A percentile compares a stretch with the other conserved stretches of the same genome.
These are phyloP conservation scores for Clavispora phyllophila DNA, from an alignment of 805 yeast species.

Conservation along the genomic window DNA sequence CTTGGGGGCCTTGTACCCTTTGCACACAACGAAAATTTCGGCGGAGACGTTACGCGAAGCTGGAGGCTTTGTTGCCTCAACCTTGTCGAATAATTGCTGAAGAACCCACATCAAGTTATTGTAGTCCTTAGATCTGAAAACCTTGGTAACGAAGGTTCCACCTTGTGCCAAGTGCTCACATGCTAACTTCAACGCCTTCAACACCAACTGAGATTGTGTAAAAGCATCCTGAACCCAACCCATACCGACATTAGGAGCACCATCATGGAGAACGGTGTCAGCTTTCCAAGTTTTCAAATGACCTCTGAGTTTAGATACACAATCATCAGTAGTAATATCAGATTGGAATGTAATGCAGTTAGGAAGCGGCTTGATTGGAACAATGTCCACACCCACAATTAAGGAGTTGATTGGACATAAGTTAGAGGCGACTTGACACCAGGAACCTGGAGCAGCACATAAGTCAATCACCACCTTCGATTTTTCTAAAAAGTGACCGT, in stretches of 20 bases:
- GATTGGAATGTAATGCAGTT: constrained; percentile 92
- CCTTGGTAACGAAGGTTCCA: constrained; percentile 94
- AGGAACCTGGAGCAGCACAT: constrained; percentile 99
- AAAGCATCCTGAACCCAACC: constrained; percentile 99
- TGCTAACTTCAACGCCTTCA: constrained; percentile 90
- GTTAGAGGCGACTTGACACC: constrained; percentile 98
- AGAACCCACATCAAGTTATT: constrained; percentile 97
- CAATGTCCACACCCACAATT: constrained; percentile 98
- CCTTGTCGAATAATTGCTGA: constrained; percentile 91
- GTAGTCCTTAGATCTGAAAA: constrained; percentile 98
- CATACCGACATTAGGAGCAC: constrained; percentile 99
- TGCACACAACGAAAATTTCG: constrained; percentile 95
- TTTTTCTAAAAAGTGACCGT: constrained; percentile 89
- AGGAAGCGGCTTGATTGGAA: constrained; percentile 94
- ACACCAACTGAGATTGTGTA: constrained; percentile 92
- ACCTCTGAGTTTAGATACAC: constrained; percentile 90
- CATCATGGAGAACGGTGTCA: constrained; percentile 96
- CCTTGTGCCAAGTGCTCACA: constrained; percentile 87
- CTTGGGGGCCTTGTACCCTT: constrained; percentile 94
- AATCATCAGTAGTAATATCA: constrained; percentile 97
- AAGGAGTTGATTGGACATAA: constrained; percentile 88
- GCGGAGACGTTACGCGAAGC: constrained; percentile 99
- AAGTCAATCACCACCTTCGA: constrained; percentile 95
- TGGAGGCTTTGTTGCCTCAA: constrained; percentile 98
- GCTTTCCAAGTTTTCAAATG: constrained; percentile 99